A percentile compares a stretch with the other conserved stretches of the same genome.
Evolutionary conservation across 345 rosid genomes (phyloP).

Genomic region (Citrus trifoliata): DNA sequence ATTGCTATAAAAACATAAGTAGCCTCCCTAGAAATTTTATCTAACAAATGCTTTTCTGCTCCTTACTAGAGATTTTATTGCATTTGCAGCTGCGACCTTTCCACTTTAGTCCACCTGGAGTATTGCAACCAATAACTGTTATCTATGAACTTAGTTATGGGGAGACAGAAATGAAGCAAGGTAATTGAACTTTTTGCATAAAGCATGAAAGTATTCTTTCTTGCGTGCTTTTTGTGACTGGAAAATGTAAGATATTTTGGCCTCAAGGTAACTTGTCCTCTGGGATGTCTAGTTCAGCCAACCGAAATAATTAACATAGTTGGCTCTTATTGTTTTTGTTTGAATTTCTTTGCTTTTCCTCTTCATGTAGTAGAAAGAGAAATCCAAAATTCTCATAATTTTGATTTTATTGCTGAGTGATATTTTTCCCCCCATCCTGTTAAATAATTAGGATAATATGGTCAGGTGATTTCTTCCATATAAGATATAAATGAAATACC

Average conservation of each 20-base stretch:
- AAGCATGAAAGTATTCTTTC: neutral
- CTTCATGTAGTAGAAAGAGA: neutral
- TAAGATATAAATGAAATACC: neutral
- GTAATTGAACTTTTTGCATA: conserved; percentile 26
- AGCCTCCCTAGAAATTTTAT: neutral
- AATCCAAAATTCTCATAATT: neutral
- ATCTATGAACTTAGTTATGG: conserved; percentile 89
- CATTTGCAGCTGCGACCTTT: conserved; percentile 58
- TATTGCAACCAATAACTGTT: conserved; percentile 72
- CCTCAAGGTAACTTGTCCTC: neutral
- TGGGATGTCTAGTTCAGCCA: neutral
- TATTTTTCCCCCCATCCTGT: neutral
- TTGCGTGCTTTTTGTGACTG: neutral
- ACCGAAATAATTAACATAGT: neutral
- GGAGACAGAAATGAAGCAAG: conserved; percentile 91
- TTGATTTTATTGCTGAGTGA: neutral
- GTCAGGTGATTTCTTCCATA: neutral
- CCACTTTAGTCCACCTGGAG: conserved; percentile 73
- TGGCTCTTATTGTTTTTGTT: neutral
- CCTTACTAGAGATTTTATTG: conserved; percentile 16
- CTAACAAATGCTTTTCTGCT: neutral
- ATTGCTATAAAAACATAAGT: neutral
- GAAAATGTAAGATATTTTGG: neutral
- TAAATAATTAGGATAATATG: neutral
- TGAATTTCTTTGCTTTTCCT: neutral